Evolutionary conservation across 371 early-diverging fungal species (phyloP).

Genomic region (Mortierella sp.): DNA sequence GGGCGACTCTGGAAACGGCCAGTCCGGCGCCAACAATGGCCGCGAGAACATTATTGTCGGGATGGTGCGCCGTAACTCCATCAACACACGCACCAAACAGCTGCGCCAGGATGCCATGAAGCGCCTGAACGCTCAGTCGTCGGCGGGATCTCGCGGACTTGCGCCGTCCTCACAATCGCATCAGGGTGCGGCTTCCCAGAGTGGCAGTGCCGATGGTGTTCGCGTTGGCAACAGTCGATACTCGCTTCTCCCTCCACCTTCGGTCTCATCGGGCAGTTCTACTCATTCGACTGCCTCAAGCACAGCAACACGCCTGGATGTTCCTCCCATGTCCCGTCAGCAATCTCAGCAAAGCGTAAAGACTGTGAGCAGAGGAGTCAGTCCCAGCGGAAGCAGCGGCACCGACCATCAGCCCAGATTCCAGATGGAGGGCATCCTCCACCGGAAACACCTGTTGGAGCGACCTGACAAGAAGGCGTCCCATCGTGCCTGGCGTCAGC

Average conservation of each 20-base stretch:
- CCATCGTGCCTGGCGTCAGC: conserved; percentile 87
- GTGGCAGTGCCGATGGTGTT: neutral
- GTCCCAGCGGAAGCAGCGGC: neutral
- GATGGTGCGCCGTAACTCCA: conserved; percentile 32
- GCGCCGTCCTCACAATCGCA: neutral
- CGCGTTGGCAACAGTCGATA: conserved; percentile 23
- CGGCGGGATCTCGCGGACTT: conserved; percentile 3
- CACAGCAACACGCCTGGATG: neutral
- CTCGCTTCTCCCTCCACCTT: conserved; percentile 22
- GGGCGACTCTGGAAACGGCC: neutral
- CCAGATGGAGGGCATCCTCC: conserved; percentile 81
- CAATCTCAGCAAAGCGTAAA: neutral
- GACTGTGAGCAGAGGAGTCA: neutral
- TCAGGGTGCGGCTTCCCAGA: neutral
- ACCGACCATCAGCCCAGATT: conserved; percentile 61
- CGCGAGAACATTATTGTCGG: conserved; percentile 7
- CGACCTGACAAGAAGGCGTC: conserved; percentile 82
- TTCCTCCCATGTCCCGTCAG: neutral
- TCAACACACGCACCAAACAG: conserved; percentile 37
- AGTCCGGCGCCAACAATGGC: neutral
- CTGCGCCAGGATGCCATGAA: conserved; percentile 35
- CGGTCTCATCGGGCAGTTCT: conserved; percentile 16
- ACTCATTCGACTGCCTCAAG: neutral
- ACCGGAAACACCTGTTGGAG: conserved; percentile 88
- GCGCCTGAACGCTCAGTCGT: conserved; percentile 21